Percentiles rank a stretch among this genome's conserved stretches.
Evolutionary conservation across 345 rosid genomes (phyloP).

Genomic region (Mercurialis annua): DNA sequence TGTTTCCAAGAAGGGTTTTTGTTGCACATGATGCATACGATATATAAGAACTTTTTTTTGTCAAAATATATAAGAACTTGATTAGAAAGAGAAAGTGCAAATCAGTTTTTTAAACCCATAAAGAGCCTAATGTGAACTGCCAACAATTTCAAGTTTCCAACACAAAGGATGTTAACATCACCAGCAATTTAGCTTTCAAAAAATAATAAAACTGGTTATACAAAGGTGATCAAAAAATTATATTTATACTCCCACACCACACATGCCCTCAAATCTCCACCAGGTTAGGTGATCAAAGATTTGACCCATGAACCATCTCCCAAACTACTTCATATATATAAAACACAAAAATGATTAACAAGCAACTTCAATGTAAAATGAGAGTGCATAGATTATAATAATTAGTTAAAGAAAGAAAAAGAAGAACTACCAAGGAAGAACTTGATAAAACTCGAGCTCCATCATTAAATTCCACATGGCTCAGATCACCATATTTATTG

Average conservation of each 20-base stretch:
- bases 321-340: background rate
- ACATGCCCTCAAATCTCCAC: background rate
- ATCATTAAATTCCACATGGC: slow-evolving; percentile 40
- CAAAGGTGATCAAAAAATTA: too few species aligned
- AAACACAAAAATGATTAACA: background rate
- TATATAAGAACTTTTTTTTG: too few species aligned
- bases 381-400: background rate
- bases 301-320: background rate
- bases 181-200: background rate
- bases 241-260: too few species aligned
- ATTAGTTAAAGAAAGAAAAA: background rate
- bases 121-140: background rate
- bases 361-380: background rate
- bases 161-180: background rate
- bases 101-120: too few species aligned
- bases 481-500: slow-evolving; percentile 37
- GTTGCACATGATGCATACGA: background rate
- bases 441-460: slow-evolving; percentile 41
- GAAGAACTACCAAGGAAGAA: slow-evolving; percentile 45
- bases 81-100: background rate
- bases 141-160: background rate
- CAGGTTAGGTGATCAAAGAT: background rate
- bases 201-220: too few species aligned
- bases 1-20: background rate
- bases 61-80: too few species aligned